Evolutionary conservation across 2,329 filamentous ascomycete genomes (phyloP), one percentile per base, ranked within the genome.

Genomic region (Penicillium crustosum): DNA sequence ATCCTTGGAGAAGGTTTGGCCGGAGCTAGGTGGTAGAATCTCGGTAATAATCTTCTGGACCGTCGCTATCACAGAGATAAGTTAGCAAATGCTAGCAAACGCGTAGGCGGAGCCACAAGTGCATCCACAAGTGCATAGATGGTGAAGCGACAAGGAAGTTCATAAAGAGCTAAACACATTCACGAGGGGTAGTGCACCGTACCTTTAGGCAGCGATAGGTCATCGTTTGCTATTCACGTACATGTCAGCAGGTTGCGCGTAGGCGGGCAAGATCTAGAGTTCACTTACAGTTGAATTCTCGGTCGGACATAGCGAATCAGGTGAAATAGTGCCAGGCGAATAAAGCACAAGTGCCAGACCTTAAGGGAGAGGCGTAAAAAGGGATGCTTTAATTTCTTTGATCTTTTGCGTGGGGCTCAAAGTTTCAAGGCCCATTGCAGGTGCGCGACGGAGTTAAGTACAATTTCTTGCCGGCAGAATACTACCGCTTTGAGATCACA

Each of bases 1-100:
- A 69, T 99, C 94, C 75, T 96, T 97, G 43, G 93, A 91, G 73
- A 97, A 97, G 2, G 90, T 88, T 61, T 96, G 85, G 50, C 91
- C 91, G 19, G 83, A 83, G 49, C 89, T 86, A 0, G 89, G 79
- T 2, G 91, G 87, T 1, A 99, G 84, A 69, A 99, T 97, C 75
- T 99, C 94, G 58, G 89, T 89, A 67, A 99, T 93, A 65, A 99
- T 99, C 78, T 89, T 89, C 70, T 88, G 85, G 42, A 89, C 86
- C 48, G 86, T 89, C 45, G 86, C 86, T 87, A 68, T 60, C 43
- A 33, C 15, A 21, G n/a, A 27, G 21, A 9, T 23, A 19, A 21
- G 38, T 66, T 57, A 65, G 60, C 31, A 51, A 49, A 39, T 45
- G 17, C 47, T 44, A 25, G n/a, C 41, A 49, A 58, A 54, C 38